Base-by-base conservation (phyloP, 495 filamentous ascomycete genomes). In the Penicillium pancosmium region DNA sequence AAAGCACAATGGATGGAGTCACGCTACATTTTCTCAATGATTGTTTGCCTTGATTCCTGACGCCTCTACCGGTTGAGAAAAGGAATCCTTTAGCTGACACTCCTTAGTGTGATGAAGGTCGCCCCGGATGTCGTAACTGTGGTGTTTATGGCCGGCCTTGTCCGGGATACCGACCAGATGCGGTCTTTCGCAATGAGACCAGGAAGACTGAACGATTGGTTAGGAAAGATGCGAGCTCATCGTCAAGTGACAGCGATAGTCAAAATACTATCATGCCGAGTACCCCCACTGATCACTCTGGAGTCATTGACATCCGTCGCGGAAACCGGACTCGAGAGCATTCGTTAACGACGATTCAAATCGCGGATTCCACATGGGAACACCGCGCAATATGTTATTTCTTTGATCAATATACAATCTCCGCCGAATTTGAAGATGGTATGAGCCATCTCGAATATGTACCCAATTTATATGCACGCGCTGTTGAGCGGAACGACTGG, bases 371-470 rank as follows among this genome's bases (percentile, higher is more conserved):
- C 9, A 72, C 65, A 1, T 76, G 75, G 73, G 70, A 78, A 41
- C 65, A 80, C 46, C 71, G 75, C 8, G 76, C 77, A 4, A 19
- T 76, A 2, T 78, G 76, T 57, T 78, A 72, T 50, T 80, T 80
- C 56, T 78, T 80, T 43, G 74, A 78, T 23, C 77, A 80, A 52
- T 80, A 70, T 50, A 77, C 73, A 1, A 63, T 69, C 9, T 34
- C 54, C 25, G 66, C 60, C 11, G 54, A 68, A 3, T 8, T 8
- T 1, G 65, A 72, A 16, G 68, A 66, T 27, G 65, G 61, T 15
- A 38, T 66, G 47, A 68, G 69, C 15, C 69, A 78, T 53, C 53
- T 80, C 13, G 70, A 70, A 6, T 80, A 74, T 36, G 35, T 80
- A 1, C 74, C 77, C 0, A 51, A 60, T 1, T 53, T 80, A 21